Evolutionary conservation across 2,329 filamentous ascomycete species (phyloP), one percentile per base, ranked within the genome.

Genomic region (Biscogniauxia marginata): DNA sequence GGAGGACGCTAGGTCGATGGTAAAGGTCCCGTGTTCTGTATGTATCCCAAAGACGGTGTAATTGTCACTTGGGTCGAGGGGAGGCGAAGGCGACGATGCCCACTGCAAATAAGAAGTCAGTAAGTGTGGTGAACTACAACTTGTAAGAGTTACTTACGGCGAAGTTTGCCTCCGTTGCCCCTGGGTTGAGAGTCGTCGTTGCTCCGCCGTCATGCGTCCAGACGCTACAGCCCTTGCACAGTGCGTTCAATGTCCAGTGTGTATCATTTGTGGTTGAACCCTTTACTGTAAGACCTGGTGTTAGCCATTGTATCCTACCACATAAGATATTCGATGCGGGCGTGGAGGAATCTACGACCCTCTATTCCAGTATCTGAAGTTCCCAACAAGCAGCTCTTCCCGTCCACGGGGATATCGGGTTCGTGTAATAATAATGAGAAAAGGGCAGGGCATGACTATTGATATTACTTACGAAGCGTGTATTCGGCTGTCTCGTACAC

Each of bases 211-310:
- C 61, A 23, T 63, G 61, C 18, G 61, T 54, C 70, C 71, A 76
- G 1, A 64, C 57, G 55, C 72, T 76, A 59, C 74, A 74, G 34
- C 74, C 75, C 53, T 69, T 67, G 66, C 73, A 75, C 18, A 76
- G 65, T 13, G 69, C 69, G 20, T 67, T 75, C 53, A 75, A 58
- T 2, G 69, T 71, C 74, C 74, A 77, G 66, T 77, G 74, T 9
- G 74, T 77, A 30, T 61, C 66, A 58, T 77, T 76, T 57, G 67
- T 61, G 1, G 58, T 63, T 1, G 73, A 72, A 5, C 71, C 70
- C 6, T 69, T 65, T 20, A 76, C 30, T 39, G 30, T 39, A 39
- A 1, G 9, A 16, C 9, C 30, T 39, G 13, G 7, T n/a, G n/a
- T 39, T 39, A 39, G 30, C 9, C 13, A n/a, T 39, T 6, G 13